Evolutionary conservation across 2,329 filamentous ascomycete genomes (phyloP), one percentile per base, ranked within the genome.

Genomic region (Alternaria angustiovoidea): DNA sequence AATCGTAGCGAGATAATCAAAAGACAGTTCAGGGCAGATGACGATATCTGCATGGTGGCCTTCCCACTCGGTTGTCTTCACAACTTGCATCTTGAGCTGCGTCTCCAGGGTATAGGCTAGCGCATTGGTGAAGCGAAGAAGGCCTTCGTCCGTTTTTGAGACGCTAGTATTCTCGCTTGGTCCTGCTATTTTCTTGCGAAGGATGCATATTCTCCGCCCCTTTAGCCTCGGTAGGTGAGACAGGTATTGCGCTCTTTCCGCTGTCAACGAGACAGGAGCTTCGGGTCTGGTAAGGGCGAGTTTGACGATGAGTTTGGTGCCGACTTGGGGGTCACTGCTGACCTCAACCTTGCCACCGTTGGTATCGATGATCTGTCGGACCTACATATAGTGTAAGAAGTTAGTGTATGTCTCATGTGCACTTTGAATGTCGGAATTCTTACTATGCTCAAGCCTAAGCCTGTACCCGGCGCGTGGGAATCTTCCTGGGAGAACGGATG

Each of bases 401-500:
- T 42, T 12, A 42, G 39, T 20, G 5, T 7, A 16, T 16, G 20
- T 24, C 39, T 42, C 20, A 42, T 5, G 24, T 24, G 2, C 12
- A 42, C 1, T 7, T 42, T 4, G 5, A 7, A 8, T 6, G 4
- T 5, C 12, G 20, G 2, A 16, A 7, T 24, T 24, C 39, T 42
- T 42, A 42, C 39, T 41, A 41, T 41, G 11, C 64, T 73, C 30
- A 77, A 42, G 0, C 75, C 75, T 4, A 77, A 36, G 1, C 75
- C 73, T 14, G 67, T 69, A 2, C 72, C 72, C 2, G 60, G 28
- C 2, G 63, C 54, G 28, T 66, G 60, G 3, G 70, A 54, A 18
- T 78, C 69, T 20, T 78, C 77, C 48, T 79, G 77, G 2, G 72
- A 66, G 18, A 79, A 79, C 2, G 77, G 74, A 7, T 73, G 68